Percentiles rank a stretch among this genome's conserved stretches.
phyloP scores from a whole-genome alignment of 495 filamentous ascomycete species.

The Penicillium macrosclerotiorum region DNA sequence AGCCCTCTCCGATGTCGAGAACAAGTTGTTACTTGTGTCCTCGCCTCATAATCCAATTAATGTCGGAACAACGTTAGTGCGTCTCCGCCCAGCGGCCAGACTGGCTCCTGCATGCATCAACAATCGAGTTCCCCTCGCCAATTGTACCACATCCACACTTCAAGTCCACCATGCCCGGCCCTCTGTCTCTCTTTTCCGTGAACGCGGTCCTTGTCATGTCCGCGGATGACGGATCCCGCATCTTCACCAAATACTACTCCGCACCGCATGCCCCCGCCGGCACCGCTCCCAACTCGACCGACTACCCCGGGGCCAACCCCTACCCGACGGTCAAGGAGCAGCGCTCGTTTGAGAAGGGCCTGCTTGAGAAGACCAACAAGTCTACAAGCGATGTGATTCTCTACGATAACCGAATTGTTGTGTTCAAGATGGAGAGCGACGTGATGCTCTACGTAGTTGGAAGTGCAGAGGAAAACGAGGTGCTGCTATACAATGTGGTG shows the following conservation, averaged over 20 bases:
- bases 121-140: slow-evolving; percentile 14
- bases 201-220: slow-evolving; percentile 91
- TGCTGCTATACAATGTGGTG: slow-evolving; percentile 90
- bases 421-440: slow-evolving; percentile 97
- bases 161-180: slow-evolving; percentile 41
- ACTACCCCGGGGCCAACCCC: slow-evolving; percentile 67
- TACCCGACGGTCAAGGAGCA: slow-evolving; percentile 91
- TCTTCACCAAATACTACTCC: slow-evolving; percentile 95
- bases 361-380: slow-evolving; percentile 95
- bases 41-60: no score
- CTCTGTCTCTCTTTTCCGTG: slow-evolving; percentile 83
- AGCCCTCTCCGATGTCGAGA: no score
- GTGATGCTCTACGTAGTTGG: slow-evolving; percentile 97
- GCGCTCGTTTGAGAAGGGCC: slow-evolving; percentile 92
- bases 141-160: slow-evolving; percentile 11
- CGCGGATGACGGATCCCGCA: slow-evolving; percentile 80
- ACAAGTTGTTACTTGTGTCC: no score
- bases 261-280: slow-evolving; percentile 72
- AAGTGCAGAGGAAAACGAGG: slow-evolving; percentile 91
- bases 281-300: slow-evolving; percentile 46
- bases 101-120: slow-evolving; percentile 35
- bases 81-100: slow-evolving; percentile 39
- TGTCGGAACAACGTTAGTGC: slow-evolving; percentile 44
- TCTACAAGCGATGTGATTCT: slow-evolving; percentile 92
- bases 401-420: slow-evolving; percentile 90